Evolutionary conservation across 2,329 filamentous ascomycete species (phyloP), one percentile per base, ranked within the genome.

Genomic region (Sarocladiaceae sp.): DNA sequence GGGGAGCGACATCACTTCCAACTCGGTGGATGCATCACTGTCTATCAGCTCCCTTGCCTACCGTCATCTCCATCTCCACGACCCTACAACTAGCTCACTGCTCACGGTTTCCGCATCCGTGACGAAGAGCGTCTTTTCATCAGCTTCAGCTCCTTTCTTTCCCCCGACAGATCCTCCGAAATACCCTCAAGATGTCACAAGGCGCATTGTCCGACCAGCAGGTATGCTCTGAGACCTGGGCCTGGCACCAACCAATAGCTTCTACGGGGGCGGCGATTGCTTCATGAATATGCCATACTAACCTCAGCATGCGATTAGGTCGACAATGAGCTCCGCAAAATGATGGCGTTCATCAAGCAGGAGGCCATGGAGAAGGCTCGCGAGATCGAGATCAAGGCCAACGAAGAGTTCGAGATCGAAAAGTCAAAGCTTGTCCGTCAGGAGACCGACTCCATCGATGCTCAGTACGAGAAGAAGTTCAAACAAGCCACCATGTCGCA

Each of bases 341-440:
- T 99, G 94, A 97, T 94, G 55, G 93, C 92, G 69, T 99, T 99
- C 83, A 99, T 99, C 84, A 90, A 91, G 73, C 94, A 97, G 77
- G 94, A 99, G 78, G 94, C 94, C 54, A 83, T 88, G 66, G 94
- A 99, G 71, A 99, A 99, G 76, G 91, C 91, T 64, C 88, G 88
- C 69, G 94, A 99, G 75, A 97, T 99, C 73, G 84, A 94, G 67
- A 87, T 97, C 76, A 97, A 97, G 76, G 94, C 94, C 71, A 92
- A 97, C 77, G 91, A 97, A 73, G 94, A 99, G 74, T 97, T 97
- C 74, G 89, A 90, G 69, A 97, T 97, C 69, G 94, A 99, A 71
- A 99, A 99, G 77, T 94, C 92, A 64, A 97, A 96, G 80, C 89
- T 99, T 49, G 94, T 97, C 63, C 93, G 90, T 69, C 86, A 95